Conservation (phyloP, 768 basidiomycete species). For the Podaxis sp. region DNA sequence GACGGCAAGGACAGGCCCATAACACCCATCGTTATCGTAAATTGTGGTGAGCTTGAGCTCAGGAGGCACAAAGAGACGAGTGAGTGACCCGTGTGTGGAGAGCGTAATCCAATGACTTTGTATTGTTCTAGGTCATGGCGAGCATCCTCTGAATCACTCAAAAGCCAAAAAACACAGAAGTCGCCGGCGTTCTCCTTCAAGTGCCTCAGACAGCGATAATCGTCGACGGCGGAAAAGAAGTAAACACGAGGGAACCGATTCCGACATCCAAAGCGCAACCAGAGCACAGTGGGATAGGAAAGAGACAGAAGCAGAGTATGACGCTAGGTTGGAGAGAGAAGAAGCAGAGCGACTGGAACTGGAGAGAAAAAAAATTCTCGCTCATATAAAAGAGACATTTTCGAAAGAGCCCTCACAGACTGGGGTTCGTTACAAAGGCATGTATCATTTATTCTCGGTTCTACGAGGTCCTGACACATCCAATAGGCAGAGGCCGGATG, state of each 20-base stretch:
- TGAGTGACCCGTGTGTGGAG: neutral
- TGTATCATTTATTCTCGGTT: conserved; percentile 5
- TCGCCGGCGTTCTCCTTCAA: conserved; percentile 11
- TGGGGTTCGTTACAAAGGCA: conserved; percentile 69
- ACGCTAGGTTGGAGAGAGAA: conserved; percentile 64
- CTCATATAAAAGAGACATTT: conserved; percentile 41
- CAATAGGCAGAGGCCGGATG: conserved; percentile 63
- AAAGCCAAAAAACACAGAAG: conserved; percentile 19
- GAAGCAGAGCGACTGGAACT: conserved; percentile 58
- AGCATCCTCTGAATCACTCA: neutral
- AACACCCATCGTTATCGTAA: conserved; percentile 64
- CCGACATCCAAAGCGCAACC: neutral
- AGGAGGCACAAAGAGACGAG: conserved; percentile 38
- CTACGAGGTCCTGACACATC: neutral
- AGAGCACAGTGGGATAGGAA: neutral
- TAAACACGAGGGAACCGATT: neutral
- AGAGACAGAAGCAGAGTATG: conserved; percentile 77
- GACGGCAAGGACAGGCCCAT: conserved; percentile 77
- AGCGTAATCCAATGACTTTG: neutral
- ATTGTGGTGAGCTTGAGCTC: conserved; percentile 82
- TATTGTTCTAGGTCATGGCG: neutral
- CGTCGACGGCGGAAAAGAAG: neutral
- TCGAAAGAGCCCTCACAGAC: conserved; percentile 34
- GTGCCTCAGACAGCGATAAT: neutral
- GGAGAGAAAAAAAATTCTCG: conserved; percentile 47